phyloP scores from a whole-genome alignment of 169 alveolate genomes.

The Babesia bovis region DNA sequence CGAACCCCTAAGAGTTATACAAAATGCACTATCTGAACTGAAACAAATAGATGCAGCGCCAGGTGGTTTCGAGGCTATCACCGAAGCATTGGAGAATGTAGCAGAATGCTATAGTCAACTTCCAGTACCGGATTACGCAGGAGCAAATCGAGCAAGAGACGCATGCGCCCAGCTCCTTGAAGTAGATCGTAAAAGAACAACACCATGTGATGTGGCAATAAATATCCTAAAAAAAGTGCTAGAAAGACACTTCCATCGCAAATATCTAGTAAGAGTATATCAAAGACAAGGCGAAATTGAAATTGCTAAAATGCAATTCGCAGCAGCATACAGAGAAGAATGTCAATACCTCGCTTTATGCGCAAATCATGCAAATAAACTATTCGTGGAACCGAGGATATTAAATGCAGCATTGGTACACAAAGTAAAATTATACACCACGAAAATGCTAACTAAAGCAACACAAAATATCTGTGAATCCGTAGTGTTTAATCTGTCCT shows the following conservation, averaged over 20 bases:
- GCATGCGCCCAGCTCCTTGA: slow-evolving; percentile 32
- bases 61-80: slow-evolving; percentile 47
- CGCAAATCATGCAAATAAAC: slow-evolving; percentile 41
- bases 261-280: slow-evolving; percentile 64
- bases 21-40: slow-evolving; percentile 39
- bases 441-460: not conserved
- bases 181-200: slow-evolving; percentile 31
- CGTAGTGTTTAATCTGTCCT: slow-evolving; percentile 8
- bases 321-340: slow-evolving; percentile 45
- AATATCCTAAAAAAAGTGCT: slow-evolving; percentile 58
- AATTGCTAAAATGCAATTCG: slow-evolving; percentile 42
- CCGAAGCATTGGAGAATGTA: slow-evolving; percentile 18
- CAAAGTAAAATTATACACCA: slow-evolving; percentile 37
- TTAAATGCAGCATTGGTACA: slow-evolving; percentile 45
- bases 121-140: slow-evolving; percentile 33
- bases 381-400: slow-evolving; percentile 70
- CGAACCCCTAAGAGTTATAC: slow-evolving; percentile 61
- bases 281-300: slow-evolving; percentile 72
- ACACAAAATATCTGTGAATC: not conserved
- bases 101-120: slow-evolving; percentile 31
- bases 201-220: slow-evolving; percentile 61
- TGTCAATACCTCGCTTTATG: slow-evolving; percentile 49
- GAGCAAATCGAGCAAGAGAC: slow-evolving; percentile 42
- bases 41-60: slow-evolving; percentile 31
- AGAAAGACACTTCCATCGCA: slow-evolving; percentile 64